Conservation (phyloP, 768 basidiomycete species). For the Boletus huronensis region DNA sequence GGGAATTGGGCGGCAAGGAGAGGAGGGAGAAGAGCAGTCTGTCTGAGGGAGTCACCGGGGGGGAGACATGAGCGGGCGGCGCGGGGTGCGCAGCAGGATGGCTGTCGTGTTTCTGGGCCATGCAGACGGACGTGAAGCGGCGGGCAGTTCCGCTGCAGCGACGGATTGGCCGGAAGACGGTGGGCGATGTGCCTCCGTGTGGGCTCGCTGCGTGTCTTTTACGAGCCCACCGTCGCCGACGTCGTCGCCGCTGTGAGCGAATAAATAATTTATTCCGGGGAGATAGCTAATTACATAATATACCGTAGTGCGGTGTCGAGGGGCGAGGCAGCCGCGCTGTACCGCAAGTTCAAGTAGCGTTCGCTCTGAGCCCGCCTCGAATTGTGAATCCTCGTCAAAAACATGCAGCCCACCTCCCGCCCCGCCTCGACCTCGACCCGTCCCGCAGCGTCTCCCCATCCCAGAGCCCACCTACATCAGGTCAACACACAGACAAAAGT, state of each 20-base stretch:
- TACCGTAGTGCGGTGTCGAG: not conserved
- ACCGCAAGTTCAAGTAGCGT: not conserved
- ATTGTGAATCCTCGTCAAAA: constrained; percentile 24
- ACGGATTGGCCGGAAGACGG: not conserved
- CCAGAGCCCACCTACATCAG: constrained; percentile 38
- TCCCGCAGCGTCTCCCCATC: constrained; percentile 55
- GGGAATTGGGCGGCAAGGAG: constrained; percentile 40
- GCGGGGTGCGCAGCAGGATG: constrained; percentile 15
- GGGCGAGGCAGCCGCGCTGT: not conserved
- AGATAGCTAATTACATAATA: constrained; percentile 31
- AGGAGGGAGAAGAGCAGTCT: constrained; percentile 47
- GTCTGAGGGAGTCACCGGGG: constrained; percentile 36
- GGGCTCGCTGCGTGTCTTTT: constrained; percentile 13
- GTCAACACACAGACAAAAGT: constrained; percentile 78
- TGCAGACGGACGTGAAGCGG: constrained; percentile 14
- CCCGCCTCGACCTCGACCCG: constrained; percentile 61
- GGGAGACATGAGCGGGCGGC: constrained; percentile 15
- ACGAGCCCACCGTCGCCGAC: constrained; percentile 27
- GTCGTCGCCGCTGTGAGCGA: constrained; percentile 12
- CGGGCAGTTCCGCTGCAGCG: not conserved
- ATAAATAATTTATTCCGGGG: constrained; percentile 19
- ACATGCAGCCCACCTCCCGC: constrained; percentile 54
- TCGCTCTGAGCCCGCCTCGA: constrained; percentile 11
- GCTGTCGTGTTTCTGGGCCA: constrained; percentile 29
- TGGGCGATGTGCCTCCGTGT: constrained; percentile 4